Evolutionary conservation across 306 rosid genomes (phyloP), one percentile per base, ranked within the genome.

Genomic region (Oxytropis ochrocephala): DNA sequence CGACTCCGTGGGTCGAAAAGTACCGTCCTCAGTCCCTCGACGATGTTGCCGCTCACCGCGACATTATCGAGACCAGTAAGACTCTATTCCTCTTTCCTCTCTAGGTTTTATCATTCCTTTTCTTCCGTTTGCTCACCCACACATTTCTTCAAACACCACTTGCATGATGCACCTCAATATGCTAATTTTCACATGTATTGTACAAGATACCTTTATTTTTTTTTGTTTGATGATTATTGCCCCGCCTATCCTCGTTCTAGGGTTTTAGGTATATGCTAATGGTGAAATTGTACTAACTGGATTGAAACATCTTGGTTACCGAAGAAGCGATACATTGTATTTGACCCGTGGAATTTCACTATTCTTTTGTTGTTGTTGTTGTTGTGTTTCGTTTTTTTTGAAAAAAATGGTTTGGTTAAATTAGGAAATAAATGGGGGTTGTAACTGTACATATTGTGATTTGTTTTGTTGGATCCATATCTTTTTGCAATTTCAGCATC

Each of bases 31-130:
- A 90, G 69, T 90, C 96, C 76, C 96, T 94, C 48, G 89, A 83
- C 21, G 97, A 90, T 64, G 96, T 90, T 21, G 96, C 97, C 17
- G 95, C 98, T 46, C 98, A 94, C 80, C 96, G 98, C 16, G 98
- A 94, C 86, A 94, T 94, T 47, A 82, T 94, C n/a, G 95, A 90
- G 67, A 94, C 98, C 60, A 90, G 98, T 94, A 82, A 68, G 16
- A 4, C 27, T 13, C 5, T 44, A 7, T 39, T 48, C 21, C 43
- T 35, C 24, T 72, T 69, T 53, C 27, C 27, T 47, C 5, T 74
- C 64, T 80, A 82, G 89, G 88, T 83, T 75, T 85, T 81, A 54
- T 73, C 9, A 4, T 69, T 64, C 68, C 75, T 73, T 86, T 76
- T 60, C 59, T 79, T 2, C 29, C 32, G 19, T 10, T 17, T 33